Conservation (phyloP, 768 basidiomycete species). For the Cubamyces sp. region DNA sequence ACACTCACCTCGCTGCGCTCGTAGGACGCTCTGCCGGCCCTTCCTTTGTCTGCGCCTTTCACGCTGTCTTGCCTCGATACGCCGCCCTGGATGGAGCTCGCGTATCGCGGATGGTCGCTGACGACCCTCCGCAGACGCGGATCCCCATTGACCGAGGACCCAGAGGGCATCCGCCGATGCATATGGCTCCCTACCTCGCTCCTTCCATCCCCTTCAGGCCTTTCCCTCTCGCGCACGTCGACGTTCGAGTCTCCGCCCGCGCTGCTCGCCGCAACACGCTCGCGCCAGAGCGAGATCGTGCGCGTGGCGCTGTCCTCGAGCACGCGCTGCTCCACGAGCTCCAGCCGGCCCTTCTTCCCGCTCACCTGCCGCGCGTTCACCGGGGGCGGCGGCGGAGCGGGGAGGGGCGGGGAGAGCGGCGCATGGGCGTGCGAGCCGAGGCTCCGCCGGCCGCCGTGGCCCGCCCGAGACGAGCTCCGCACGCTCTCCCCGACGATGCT, state of each 20-base stretch:
- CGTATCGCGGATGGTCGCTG: constrained; percentile 21
- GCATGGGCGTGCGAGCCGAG: not conserved
- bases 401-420: not conserved
- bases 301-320: constrained; percentile 40
- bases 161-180: constrained; percentile 24
- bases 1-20: constrained; percentile 35
- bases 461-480: constrained; percentile 14
- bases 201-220: not conserved
- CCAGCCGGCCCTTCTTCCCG: constrained; percentile 31
- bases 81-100: constrained; percentile 9
- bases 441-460: not conserved
- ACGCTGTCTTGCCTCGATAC: constrained; percentile 9
- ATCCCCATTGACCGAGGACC: constrained; percentile 7
- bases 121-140: constrained; percentile 25
- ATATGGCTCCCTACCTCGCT: constrained; percentile 32
- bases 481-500: constrained; percentile 14
- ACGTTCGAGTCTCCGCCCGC: constrained; percentile 20
- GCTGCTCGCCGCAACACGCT: constrained; percentile 37
- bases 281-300: constrained; percentile 42
- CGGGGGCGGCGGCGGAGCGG: constrained; percentile 8
- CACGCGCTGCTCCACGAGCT: constrained; percentile 38
- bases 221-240: not conserved
- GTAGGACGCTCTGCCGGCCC: constrained; percentile 23
- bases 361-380: constrained; percentile 32
- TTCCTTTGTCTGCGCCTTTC: constrained; percentile 6